Conservation (phyloP, 83 land plant genomes). For the Picea abies region DNA sequence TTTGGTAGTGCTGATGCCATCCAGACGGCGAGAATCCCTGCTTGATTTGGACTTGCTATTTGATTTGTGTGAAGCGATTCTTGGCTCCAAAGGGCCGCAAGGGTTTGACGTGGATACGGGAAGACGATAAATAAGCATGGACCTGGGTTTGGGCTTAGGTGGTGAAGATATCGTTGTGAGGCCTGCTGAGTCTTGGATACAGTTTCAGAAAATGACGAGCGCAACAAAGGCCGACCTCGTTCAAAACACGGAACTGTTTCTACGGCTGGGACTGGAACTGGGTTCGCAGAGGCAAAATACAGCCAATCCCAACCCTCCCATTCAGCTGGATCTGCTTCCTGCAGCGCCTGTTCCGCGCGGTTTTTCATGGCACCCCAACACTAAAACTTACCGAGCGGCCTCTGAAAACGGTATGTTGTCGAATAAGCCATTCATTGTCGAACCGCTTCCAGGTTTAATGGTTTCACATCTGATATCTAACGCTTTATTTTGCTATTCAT, state of each 20-base stretch:
- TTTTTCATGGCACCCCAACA: neutral
- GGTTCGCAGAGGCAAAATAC: slow-evolving; percentile 45
- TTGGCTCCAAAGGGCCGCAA: no score
- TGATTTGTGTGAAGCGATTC: no score
- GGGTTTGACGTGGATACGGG: neutral
- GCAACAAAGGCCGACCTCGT: no score
- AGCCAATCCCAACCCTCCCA: slow-evolving; percentile 24
- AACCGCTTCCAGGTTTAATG: neutral
- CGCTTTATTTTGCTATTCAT: neutral
- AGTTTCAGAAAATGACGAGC: no score
- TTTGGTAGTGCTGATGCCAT: no score
- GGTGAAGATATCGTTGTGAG: neutral
- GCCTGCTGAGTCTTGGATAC: no score
- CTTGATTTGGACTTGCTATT: no score
- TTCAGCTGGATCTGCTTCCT: slow-evolving; percentile 58
- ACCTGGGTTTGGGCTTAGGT: neutral
- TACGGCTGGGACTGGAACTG: slow-evolving; percentile 37
- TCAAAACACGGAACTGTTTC: neutral
- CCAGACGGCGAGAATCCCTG: no score
- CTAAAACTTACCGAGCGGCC: neutral
- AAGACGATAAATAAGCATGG: neutral
- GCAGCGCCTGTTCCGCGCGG: slow-evolving; percentile 27
- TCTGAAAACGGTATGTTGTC: neutral
- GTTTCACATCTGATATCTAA: neutral
- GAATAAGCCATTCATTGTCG: neutral